phyloP scores from a whole-genome alignment of 148 eudicot genomes.

The Chenopodium formosanum region DNA sequence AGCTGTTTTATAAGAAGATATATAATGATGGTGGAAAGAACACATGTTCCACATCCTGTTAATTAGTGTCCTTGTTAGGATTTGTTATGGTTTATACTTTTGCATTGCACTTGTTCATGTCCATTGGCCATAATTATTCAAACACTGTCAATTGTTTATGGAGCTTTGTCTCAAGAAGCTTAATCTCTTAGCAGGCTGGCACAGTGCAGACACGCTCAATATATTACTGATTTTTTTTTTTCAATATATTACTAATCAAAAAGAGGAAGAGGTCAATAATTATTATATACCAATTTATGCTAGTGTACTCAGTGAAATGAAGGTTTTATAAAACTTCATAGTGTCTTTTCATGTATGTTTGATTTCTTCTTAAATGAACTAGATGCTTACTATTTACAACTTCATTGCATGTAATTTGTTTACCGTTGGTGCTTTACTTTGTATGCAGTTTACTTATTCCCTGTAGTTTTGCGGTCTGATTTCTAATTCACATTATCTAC shows the following conservation, averaged over 20 bases:
- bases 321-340: background rate
- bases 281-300: background rate
- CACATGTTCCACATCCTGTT: conserved; percentile 9
- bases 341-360: background rate
- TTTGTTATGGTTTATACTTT: conserved; percentile 15
- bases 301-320: background rate
- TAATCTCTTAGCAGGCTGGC: too few relatives aligned
- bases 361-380: background rate
- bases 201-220: background rate
- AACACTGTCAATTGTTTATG: background rate
- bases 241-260: background rate
- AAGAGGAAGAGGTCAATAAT: background rate
- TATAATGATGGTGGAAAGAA: conserved; percentile 9
- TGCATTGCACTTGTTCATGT: conserved; percentile 1
- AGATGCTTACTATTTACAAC: background rate
- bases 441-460: background rate
- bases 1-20: background rate
- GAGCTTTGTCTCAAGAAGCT: background rate
- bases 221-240: background rate
- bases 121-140: background rate
- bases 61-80: background rate
- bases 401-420: background rate
- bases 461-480: background rate
- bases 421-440: background rate
- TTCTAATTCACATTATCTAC: background rate